Base-by-base conservation (phyloP, 495 filamentous ascomycete species). In the Stereocaulon alpinum region DNA sequence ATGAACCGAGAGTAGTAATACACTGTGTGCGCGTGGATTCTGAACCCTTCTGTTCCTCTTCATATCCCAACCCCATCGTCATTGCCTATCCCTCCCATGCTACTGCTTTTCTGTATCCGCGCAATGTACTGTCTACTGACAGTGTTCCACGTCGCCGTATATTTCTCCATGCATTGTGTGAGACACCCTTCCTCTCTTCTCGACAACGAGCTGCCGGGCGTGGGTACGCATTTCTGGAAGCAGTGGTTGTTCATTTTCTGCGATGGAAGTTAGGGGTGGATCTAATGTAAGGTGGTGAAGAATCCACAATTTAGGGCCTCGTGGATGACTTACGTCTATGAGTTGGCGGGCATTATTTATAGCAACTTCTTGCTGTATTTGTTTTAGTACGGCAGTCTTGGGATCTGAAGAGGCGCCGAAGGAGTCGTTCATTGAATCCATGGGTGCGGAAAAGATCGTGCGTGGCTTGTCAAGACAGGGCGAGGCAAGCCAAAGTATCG, bases 221-320 rank as follows among this genome's bases (percentile, higher is more conserved):
- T 84, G 30, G 91, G 85, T 43, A 98, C 77, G 75, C 93, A 98
- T 69, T 85, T 85, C 40, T 92, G 83, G 82, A 95, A 97, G 81
- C 93, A 98, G 78, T 94, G 85, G 70, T 92, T 84, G 79, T 96
- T 95, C 72, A 97, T 79, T 86, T 90, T 95, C 93, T 97, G 64
- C 47, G 22, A 44, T 42, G 20, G 20, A 11, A 6, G 18, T 32
- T 53, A 42, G 17, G 6, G 29, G 15, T 29, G 40, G 37, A 30
- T 52, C 49, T 15, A 6, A 48, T 11, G 14, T 12, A 20, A 1
- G 17, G 20, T n/a, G 43, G 55, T 3, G 6, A 11, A 9, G 24
- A 15, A 2, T 42, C 10, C 22, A 40, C 10, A 18, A 15, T 17
- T 15, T 12, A 14, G 34, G 40, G 24, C 12, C 34, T 37, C 9